Evolutionary conservation across 352 stramenopile genomes (phyloP).

Genomic region (Phytopythium vexans): DNA sequence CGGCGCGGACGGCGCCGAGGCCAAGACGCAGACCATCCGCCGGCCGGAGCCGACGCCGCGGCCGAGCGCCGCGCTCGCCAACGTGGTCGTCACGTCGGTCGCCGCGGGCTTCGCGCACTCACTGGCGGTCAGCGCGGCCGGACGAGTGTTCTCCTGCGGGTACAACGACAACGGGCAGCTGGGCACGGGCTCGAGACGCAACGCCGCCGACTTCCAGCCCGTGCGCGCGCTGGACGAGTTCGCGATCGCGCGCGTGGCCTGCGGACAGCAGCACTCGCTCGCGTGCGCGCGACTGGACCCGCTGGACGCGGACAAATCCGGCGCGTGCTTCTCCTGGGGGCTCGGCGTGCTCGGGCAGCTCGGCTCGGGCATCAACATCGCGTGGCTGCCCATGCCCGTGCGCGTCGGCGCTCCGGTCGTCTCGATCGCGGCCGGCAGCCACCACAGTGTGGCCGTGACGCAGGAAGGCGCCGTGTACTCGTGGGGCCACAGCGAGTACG

Average conservation of each 20-base stretch:
- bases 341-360: slow-evolving; percentile 73
- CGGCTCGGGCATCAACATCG: slow-evolving; percentile 54
- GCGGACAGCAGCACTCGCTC: slow-evolving; percentile 76
- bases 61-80: slow-evolving; percentile 31
- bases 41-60: slow-evolving; percentile 47
- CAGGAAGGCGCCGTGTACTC: slow-evolving; percentile 55
- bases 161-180: slow-evolving; percentile 87
- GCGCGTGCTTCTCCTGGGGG: slow-evolving; percentile 72
- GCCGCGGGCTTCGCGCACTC: slow-evolving; percentile 77
- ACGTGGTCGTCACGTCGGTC: slow-evolving; percentile 44
- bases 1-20: slow-evolving; percentile 17
- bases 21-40: slow-evolving; percentile 56
- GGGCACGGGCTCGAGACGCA: slow-evolving; percentile 57
- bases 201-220: slow-evolving; percentile 54
- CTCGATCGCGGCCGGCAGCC: slow-evolving; percentile 60
- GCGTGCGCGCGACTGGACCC: slow-evolving; percentile 23
- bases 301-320: slow-evolving; percentile 18
- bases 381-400: slow-evolving; percentile 58
- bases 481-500: slow-evolving; percentile 84
- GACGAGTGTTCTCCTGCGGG: slow-evolving; percentile 63
- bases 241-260: slow-evolving; percentile 64
- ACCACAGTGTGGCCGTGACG: slow-evolving; percentile 73
- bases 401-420: slow-evolving; percentile 48
- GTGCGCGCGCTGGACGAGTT: slow-evolving; percentile 46
- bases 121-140: slow-evolving; percentile 47